Percentiles rank a stretch among this genome's conserved stretches.
Conservation (phyloP, 1,284 basidiomycete genomes). For the Pseudozyma thailandica region DNA sequence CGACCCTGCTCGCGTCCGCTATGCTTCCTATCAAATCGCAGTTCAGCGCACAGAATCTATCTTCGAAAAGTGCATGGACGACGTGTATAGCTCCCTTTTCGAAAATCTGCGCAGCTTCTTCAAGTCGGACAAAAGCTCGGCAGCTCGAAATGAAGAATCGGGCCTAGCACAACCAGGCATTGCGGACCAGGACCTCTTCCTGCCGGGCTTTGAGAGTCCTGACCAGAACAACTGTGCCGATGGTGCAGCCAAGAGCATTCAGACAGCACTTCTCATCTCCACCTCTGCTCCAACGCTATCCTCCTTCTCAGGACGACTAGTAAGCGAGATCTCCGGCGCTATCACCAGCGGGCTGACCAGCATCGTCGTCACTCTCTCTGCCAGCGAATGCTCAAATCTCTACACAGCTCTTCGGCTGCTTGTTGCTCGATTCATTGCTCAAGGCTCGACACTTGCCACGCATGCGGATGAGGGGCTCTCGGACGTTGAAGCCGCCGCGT, state of each 20-base stretch:
- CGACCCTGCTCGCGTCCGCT: slow-evolving; percentile 33
- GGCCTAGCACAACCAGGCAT: slow-evolving; percentile 4
- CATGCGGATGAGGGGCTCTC: not conserved
- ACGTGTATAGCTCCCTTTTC: slow-evolving; percentile 36
- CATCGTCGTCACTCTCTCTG: slow-evolving; percentile 45
- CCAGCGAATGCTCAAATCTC: slow-evolving; percentile 43
- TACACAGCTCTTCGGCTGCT: slow-evolving; percentile 40
- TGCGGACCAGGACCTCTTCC: slow-evolving; percentile 21
- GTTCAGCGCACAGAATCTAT: slow-evolving; percentile 29
- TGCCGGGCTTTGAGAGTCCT: slow-evolving; percentile 38
- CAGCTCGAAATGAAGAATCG: not conserved
- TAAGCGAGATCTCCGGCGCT: slow-evolving; percentile 31
- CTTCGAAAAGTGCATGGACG: slow-evolving; percentile 34
- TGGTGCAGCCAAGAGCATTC: slow-evolving; percentile 29
- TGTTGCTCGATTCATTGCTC: slow-evolving; percentile 46
- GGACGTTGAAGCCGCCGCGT: slow-evolving; percentile 28
- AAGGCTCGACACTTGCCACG: slow-evolving; percentile 13
- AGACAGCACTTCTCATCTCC: slow-evolving; percentile 43
- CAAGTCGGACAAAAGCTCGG: slow-evolving; percentile 1
- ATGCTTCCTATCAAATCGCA: slow-evolving; percentile 35
- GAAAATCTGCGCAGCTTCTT: slow-evolving; percentile 32
- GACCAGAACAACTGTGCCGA: not conserved
- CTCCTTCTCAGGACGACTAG: slow-evolving; percentile 37
- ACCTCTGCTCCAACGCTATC: slow-evolving; percentile 39
- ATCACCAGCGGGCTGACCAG: slow-evolving; percentile 2